phyloP scores from a whole-genome alignment of 2,329 filamentous ascomycete species.

The Phyllosticta paracitricarpa region DNA sequence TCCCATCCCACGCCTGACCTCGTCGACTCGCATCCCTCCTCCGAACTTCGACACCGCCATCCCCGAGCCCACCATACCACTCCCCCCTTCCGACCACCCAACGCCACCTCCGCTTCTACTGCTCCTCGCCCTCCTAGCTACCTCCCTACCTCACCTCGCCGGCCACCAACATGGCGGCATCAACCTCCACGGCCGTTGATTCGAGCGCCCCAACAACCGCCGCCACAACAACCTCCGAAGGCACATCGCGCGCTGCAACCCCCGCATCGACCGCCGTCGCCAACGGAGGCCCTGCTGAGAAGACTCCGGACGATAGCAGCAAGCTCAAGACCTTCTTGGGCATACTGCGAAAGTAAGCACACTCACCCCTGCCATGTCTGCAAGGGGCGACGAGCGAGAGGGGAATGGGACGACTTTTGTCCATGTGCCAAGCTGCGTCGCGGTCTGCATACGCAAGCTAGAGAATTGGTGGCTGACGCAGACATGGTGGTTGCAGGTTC shows the following conservation, averaged over 20 bases:
- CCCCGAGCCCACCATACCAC: not conserved
- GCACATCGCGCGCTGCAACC: slow-evolving; percentile 26
- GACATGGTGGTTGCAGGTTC: slow-evolving; percentile 50
- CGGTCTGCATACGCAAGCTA: not conserved
- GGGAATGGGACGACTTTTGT: not conserved
- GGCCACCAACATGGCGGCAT: not conserved
- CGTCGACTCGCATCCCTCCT: not conserved
- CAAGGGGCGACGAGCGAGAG: not conserved
- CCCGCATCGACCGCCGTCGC: slow-evolving; percentile 19
- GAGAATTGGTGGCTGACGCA: not conserved
- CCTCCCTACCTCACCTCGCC: not conserved
- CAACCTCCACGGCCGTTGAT: not conserved
- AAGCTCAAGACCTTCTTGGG: slow-evolving; percentile 83
- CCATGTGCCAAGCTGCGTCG: not conserved
- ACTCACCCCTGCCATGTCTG: not conserved
- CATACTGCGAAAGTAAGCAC: slow-evolving; percentile 72
- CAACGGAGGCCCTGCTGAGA: slow-evolving; percentile 33
- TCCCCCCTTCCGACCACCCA: not conserved
- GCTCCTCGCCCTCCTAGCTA: not conserved
- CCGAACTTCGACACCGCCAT: slow-evolving; percentile 1
- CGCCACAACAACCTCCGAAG: slow-evolving; percentile 14
- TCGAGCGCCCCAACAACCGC: not conserved
- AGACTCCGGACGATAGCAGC: slow-evolving; percentile 64
- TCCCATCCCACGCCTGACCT: no score
- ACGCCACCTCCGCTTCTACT: not conserved